Evolutionary conservation across 345 rosid genomes (phyloP).

Genomic region (Mercurialis annua): DNA sequence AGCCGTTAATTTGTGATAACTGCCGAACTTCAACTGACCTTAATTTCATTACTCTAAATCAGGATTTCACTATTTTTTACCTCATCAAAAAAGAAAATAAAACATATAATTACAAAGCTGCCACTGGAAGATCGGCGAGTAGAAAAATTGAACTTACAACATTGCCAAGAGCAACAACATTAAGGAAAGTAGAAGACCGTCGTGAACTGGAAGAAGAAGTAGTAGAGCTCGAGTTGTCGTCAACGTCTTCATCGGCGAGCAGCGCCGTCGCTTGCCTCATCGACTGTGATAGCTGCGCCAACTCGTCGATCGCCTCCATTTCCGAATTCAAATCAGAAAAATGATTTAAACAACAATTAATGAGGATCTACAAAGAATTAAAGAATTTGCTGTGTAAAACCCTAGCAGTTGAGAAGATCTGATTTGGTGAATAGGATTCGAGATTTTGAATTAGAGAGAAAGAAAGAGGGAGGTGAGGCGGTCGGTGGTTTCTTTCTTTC

Average conservation of each 20-base stretch:
- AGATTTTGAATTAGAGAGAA: neutral
- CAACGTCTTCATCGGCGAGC: constrained; percentile 27
- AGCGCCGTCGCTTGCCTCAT: constrained; percentile 25
- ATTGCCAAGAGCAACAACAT: constrained; percentile 24
- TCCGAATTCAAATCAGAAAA: neutral
- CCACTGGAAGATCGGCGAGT: too few species aligned
- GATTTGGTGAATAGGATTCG: neutral
- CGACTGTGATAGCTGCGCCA: constrained; percentile 20
- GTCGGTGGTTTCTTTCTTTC: too few species aligned
- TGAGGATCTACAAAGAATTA: neutral
- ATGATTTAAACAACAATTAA: too few species aligned
- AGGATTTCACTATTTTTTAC: too few species aligned
- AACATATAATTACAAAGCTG: too few species aligned
- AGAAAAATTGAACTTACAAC: constrained; percentile 14
- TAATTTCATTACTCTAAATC: too few species aligned
- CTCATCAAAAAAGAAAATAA: neutral
- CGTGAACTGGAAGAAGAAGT: too few species aligned
- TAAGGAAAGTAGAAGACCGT: constrained; percentile 21
- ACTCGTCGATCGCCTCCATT: constrained; percentile 28
- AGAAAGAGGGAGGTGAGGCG: neutral
- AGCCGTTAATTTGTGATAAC: too few species aligned
- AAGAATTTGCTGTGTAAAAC: neutral
- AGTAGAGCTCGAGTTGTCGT: constrained; percentile 13
- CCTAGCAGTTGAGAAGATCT: constrained; percentile 6
- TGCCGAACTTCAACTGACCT: too few species aligned